Percentiles rank a stretch among this genome's conserved stretches.
phyloP scores from a whole-genome alignment of 2,329 filamentous ascomycete genomes.

The Paecilomyces sp. region DNA sequence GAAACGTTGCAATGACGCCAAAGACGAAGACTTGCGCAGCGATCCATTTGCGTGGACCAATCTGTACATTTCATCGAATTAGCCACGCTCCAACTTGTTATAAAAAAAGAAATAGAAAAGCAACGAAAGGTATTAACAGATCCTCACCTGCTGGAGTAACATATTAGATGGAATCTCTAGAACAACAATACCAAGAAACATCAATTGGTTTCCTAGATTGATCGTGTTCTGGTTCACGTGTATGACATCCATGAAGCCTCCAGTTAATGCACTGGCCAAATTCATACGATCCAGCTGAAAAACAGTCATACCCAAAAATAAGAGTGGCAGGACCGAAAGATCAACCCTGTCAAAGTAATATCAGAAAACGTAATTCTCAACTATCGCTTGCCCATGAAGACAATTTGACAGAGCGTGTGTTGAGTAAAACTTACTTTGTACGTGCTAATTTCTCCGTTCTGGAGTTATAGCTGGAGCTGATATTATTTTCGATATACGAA shows the following conservation, averaged over 20 bases:
- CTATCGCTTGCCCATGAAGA: background rate
- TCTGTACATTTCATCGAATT: conserved; percentile 14
- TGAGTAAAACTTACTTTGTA: background rate
- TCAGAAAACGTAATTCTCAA: background rate
- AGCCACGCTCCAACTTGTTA: conserved; percentile 12
- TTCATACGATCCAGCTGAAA: conserved; percentile 51
- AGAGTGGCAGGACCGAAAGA: conserved; percentile 40
- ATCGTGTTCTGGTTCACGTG: conserved; percentile 40
- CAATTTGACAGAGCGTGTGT: background rate
- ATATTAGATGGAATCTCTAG: conserved; percentile 49
- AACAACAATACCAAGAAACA: conserved; percentile 46
- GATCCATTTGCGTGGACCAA: conserved; percentile 45
- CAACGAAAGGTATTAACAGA: background rate
- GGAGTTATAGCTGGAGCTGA: background rate
- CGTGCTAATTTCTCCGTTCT: background rate
- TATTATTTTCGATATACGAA: background rate
- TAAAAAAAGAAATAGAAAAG: background rate
- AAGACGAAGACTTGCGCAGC: conserved; percentile 44
- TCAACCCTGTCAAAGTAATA: conserved; percentile 34
- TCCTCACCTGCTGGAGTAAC: conserved; percentile 14
- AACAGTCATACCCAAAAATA: conserved; percentile 44
- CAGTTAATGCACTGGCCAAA: conserved; percentile 45
- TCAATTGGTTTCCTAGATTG: conserved; percentile 48
- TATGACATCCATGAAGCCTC: conserved; percentile 40
- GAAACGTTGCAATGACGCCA: conserved; percentile 40